Base-by-base conservation (phyloP, 2,329 filamentous ascomycete species). In the Aspergillus luchuensis region DNA sequence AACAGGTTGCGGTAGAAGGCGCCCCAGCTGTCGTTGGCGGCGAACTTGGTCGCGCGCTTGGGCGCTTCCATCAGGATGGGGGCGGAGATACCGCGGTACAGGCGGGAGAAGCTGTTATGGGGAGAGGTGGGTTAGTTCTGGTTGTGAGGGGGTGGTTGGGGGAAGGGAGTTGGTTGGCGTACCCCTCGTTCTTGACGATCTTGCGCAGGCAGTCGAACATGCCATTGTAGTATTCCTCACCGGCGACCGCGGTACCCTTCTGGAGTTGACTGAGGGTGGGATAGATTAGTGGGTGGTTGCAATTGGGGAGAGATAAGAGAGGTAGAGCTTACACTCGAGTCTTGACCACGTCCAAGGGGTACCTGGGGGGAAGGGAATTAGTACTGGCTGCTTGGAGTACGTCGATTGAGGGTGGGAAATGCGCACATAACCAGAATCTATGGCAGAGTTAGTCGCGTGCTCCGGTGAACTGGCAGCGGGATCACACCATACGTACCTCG, bases 131-230 rank as follows among this genome's bases (percentile, higher is more conserved):
- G 52, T 33, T n/a, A 30, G 56, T 55, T 58, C n/a, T 41, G 39
- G 45, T 19, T 21, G 33, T 33, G 21, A 11, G 28, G 43, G 30
- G 48, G 41, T 13, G 13, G 41, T 57, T 57, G 15, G 17, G 43
- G 21, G 28, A 41, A 38, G 7, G 48, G 13, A 23, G n/a, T 30
- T 39, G 13, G n/a, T 30, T 39, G 13, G 69, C 83, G 67, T 86
- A 96, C 92, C 95, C 95, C 83, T 99, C 95, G 77, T 96, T 89
- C 80, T 87, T 90, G 78, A 99, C 87, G 73, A 99, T 99, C 87
- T 99, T 99, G 74, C 87, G 85, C 84, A 99, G 96, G 84, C 94
- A 98, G 80, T 99, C 95, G 61, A 97, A 75, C 92, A 98, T 99
- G 84, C 95, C 92, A 82, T 87, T 97, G 85, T 99, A 98, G 69